Conservation (phyloP, 2,329 filamentous ascomycete genomes). For the Escovopsis sp. region DNA sequence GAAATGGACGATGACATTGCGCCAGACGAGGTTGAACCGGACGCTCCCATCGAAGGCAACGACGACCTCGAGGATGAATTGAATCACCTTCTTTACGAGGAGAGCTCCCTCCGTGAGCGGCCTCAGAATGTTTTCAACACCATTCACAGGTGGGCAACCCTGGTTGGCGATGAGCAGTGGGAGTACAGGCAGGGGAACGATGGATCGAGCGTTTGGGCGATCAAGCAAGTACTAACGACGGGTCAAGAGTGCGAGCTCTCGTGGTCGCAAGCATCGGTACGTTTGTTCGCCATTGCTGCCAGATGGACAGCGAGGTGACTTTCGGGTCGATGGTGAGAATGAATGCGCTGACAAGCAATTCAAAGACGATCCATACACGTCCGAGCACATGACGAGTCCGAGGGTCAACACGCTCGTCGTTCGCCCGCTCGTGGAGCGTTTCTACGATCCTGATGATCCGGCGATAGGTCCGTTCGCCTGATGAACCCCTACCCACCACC, state of each 20-base stretch:
- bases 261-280: slow-evolving; percentile 11
- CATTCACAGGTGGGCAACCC: slow-evolving; percentile 5
- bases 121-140: slow-evolving; percentile 3
- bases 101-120: neutral
- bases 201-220: too few relatives aligned
- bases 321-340: too few relatives aligned
- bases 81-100: slow-evolving; percentile 1
- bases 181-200: too few relatives aligned
- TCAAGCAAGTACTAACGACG: too few relatives aligned
- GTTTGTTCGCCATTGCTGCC: neutral
- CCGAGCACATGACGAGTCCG: slow-evolving; percentile 51
- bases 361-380: slow-evolving; percentile 27
- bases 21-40: neutral
- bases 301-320: neutral
- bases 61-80: neutral
- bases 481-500: too few relatives aligned
- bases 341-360: neutral
- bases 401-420: slow-evolving; percentile 53
- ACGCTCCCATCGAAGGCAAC: neutral
- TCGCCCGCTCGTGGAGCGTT: slow-evolving; percentile 51
- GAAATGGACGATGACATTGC: neutral
- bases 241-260: slow-evolving; percentile 5
- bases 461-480: slow-evolving; percentile 34
- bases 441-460: slow-evolving; percentile 50
- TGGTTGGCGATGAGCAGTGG: neutral